A percentile compares a stretch with the other conserved stretches of the same genome.
These are phyloP conservation scores for Magnusiomyces ingens DNA, from an alignment of 1,139 yeast species.

Conservation along the genomic window DNA sequence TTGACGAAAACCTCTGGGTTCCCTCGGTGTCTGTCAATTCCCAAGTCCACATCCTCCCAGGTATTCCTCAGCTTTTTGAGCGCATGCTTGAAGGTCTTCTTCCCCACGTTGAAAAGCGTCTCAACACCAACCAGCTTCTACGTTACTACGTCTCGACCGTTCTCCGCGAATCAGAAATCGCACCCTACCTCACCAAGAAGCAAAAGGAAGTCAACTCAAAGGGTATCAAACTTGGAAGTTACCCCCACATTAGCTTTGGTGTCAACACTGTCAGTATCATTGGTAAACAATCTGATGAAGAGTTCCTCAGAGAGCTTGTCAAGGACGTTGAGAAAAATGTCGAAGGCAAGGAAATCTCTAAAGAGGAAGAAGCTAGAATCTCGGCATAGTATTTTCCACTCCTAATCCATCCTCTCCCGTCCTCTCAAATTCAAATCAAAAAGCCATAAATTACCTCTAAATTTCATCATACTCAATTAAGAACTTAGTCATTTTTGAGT, in stretches of 20 bases:
- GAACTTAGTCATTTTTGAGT: no score
- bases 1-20: constrained; percentile 61
- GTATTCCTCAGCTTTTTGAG: constrained; percentile 69
- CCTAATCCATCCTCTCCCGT: neutral
- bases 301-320: constrained; percentile 42
- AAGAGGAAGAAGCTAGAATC: constrained; percentile 45
- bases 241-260: constrained; percentile 65
- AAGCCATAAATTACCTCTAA: no score
- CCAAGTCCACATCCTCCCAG: constrained; percentile 68
- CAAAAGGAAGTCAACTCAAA: constrained; percentile 44
- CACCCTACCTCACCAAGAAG: constrained; percentile 50
- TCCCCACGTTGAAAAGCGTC: constrained; percentile 29
- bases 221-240: constrained; percentile 67
- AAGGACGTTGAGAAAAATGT: constrained; percentile 41
- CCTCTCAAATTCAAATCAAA: no score
- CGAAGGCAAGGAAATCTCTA: constrained; percentile 49
- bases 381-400: constrained; percentile 5
- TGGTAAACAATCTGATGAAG: constrained; percentile 43
- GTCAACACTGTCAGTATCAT: constrained; percentile 66
- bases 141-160: constrained; percentile 59
- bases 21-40: constrained; percentile 64
- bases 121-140: constrained; percentile 32
- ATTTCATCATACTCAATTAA: no score
- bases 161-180: constrained; percentile 58
- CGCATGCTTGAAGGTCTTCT: constrained; percentile 42